Base-by-base conservation (phyloP, 495 filamentous ascomycete genomes). In the Penicillium alfredii region DNA sequence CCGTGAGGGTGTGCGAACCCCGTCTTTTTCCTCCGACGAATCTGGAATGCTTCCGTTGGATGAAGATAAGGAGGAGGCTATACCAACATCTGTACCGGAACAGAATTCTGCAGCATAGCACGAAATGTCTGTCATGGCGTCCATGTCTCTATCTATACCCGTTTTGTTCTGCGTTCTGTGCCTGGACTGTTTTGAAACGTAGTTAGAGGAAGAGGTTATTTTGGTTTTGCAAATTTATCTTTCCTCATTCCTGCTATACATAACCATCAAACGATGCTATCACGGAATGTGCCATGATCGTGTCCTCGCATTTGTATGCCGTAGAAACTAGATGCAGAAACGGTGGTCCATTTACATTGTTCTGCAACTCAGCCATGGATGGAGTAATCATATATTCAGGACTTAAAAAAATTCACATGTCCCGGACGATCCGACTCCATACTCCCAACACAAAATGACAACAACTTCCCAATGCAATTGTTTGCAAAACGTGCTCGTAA, bases 1-100 rank as follows among this genome's bases (percentile, higher is more conserved):
- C 13, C 50, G 65, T 8, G 67, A 71, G 32, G 62, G 64, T 23
- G 52, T 64, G 13, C 55, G 50, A 6, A 56, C 55, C 6, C 48
- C 56, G 15, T 66, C 62, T 1, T 57, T 66, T 18, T 64, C 64
- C 4, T 66, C 62, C 4, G 62, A 66, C 16, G 64, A 66, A 30
- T 64, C 56, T 18, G 53, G 45, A 3, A 30, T 52, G 9, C 13
- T 47, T 2, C 45, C 51, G 48, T 46, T 41, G 6, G 50, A 47
- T 25, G 52, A 42, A 28, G 45, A 51, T 14, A 60, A 53, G 34
- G 55, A 57, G 14, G 47, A 60, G 16, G 12, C 21, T 39, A 42
- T 39, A 36, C 47, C 43, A 20, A 33, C 38, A 16, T 39, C 53
- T 44, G 38, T 45, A 32, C 33, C 40, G 22, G 33, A 41, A 33